Percentiles rank a stretch among this genome's conserved stretches.
phyloP scores from a whole-genome alignment of 257 asterid genomes.

The Solanum gracilifrons region DNA sequence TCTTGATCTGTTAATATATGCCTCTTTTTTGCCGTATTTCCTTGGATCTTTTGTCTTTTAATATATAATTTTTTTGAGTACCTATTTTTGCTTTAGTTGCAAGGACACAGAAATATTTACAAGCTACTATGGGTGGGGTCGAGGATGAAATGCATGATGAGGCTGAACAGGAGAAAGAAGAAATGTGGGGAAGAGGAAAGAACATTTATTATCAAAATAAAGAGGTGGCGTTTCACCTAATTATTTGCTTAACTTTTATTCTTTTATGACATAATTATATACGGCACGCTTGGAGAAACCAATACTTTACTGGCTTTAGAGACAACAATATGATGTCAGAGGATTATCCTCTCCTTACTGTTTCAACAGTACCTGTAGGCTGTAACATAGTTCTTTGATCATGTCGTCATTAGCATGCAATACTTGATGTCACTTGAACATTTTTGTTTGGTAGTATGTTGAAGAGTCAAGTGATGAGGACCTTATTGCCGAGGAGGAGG shows the following conservation, averaged over 20 bases:
- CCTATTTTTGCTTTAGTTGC: slow-evolving; percentile 31
- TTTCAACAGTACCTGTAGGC: neutral
- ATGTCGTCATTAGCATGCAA: neutral
- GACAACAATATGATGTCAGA: neutral
- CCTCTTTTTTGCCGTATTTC: neutral
- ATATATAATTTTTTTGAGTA: neutral
- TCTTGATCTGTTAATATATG: neutral
- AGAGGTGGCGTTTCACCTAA: neutral
- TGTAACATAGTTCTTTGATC: neutral
- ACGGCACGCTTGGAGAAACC: neutral
- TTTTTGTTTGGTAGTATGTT: slow-evolving; percentile 3
- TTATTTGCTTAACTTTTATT: neutral
- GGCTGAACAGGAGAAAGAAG: slow-evolving; percentile 44
- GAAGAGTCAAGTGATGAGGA: slow-evolving; percentile 70
- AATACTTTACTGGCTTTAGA: neutral
- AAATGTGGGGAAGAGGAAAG: slow-evolving; percentile 44
- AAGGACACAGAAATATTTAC: slow-evolving; percentile 54
- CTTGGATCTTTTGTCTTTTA: neutral
- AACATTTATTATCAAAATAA: slow-evolving; percentile 29
- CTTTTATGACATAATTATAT: neutral
- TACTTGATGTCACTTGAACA: slow-evolving; percentile 1
- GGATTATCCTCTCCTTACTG: neutral
- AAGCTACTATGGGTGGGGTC: slow-evolving; percentile 49
- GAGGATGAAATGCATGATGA: slow-evolving; percentile 65
- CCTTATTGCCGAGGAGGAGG: slow-evolving; percentile 63